phyloP scores from a whole-genome alignment of 805 yeast species.

The Debaryomyces castellii region DNA sequence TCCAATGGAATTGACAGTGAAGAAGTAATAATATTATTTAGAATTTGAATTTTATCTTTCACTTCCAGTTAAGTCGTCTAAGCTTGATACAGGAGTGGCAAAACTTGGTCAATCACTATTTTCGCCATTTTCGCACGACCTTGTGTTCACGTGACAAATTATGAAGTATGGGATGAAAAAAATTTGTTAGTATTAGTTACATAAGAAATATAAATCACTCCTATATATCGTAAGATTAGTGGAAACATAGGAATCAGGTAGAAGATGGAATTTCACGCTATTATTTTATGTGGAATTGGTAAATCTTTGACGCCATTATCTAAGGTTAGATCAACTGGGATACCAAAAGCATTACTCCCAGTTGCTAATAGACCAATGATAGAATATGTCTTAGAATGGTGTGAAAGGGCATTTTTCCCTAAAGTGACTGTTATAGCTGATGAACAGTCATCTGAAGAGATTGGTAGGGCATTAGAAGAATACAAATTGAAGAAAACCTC shows the following conservation, averaged over 20 bases:
- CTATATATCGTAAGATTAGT: background rate
- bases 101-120: background rate
- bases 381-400: slow-evolving; percentile 88
- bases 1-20: background rate
- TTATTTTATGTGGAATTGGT: slow-evolving; percentile 88
- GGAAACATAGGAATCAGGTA: too few relatives aligned
- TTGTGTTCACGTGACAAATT: background rate
- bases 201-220: background rate
- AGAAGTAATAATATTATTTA: background rate
- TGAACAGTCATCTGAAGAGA: slow-evolving; percentile 43
- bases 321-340: slow-evolving; percentile 56
- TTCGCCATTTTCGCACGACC: background rate
- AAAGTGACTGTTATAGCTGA: slow-evolving; percentile 65
- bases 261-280: slow-evolving; percentile 87
- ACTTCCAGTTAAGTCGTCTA: background rate
- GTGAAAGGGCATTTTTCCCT: slow-evolving; percentile 79
- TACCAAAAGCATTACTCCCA: slow-evolving; percentile 84
- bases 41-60: background rate
- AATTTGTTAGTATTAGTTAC: background rate
- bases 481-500: slow-evolving; percentile 43
- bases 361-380: slow-evolving; percentile 89
- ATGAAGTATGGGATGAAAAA: background rate
- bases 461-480: slow-evolving; percentile 47
- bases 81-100: slow-evolving; percentile 2
- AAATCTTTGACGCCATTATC: slow-evolving; percentile 70